Percentiles rank a stretch among this genome's conserved stretches.
Evolutionary conservation across 331 rosid species (phyloP).

Genomic region (Prunus yedoensis): DNA sequence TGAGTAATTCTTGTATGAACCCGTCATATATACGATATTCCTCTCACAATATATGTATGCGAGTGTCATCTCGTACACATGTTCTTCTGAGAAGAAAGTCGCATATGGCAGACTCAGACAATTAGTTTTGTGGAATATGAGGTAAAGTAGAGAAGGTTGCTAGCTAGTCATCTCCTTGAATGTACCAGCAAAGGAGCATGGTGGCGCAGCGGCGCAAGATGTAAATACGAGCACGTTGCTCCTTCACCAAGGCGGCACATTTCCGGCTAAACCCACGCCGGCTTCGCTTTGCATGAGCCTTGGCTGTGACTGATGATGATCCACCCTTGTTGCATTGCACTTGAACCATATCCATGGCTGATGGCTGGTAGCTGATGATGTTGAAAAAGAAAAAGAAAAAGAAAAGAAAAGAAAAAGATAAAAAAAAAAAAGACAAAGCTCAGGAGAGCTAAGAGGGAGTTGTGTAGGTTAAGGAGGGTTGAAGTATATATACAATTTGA

Average conservation of each 20-base stretch:
- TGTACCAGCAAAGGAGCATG: too few species aligned
- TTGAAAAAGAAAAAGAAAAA: too few species aligned
- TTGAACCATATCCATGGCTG: constrained; percentile 41
- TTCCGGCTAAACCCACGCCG: too few species aligned
- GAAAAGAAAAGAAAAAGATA: neutral
- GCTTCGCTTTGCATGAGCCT: too few species aligned
- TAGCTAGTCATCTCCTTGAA: too few species aligned
- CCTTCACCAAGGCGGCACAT: too few species aligned
- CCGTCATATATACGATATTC: neutral
- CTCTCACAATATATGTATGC: neutral
- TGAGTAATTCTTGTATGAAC: neutral
- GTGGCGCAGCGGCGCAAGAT: constrained; percentile 56
- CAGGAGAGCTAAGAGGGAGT: constrained; percentile 15
- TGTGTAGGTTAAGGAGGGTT: neutral
- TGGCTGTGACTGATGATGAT: constrained; percentile 18
- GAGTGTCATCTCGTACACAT: neutral
- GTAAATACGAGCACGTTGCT: too few species aligned
- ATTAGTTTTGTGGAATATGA: neutral
- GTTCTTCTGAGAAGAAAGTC: neutral
- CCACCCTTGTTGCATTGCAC: constrained; percentile 29
- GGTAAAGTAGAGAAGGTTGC: neutral
- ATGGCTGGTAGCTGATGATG: neutral
- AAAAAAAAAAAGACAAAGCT: constrained; percentile 21
- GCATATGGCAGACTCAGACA: neutral
- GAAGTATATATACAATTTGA: constrained; percentile 23